A percentile compares a stretch with the other conserved stretches of the same genome.
Conservation (phyloP, 164 flowering plant species). For the Protea cynaroides region DNA sequence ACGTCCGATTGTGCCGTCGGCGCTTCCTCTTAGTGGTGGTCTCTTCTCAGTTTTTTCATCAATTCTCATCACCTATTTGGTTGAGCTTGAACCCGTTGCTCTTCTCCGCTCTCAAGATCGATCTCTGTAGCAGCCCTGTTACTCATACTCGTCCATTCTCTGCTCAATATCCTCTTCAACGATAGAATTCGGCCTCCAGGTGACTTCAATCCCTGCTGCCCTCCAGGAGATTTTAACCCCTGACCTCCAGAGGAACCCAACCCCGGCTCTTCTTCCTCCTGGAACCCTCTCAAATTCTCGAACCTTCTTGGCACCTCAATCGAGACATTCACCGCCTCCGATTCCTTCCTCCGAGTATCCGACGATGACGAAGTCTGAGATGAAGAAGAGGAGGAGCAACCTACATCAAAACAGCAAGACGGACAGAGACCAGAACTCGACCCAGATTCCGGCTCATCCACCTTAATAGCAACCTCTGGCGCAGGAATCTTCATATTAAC, state of each 20-base stretch:
- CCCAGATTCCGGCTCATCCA: conserved; percentile 7
- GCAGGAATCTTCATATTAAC: conserved; percentile 19
- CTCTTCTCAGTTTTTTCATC: no score
- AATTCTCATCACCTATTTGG: no score
- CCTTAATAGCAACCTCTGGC: neutral
- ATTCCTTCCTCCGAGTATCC: conserved; percentile 15
- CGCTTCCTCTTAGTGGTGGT: no score
- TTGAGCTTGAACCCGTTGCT: neutral
- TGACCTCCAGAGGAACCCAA: neutral
- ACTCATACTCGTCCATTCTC: neutral
- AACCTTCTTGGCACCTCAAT: conserved; percentile 8
- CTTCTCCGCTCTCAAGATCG: neutral
- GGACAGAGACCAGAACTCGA: conserved; percentile 1
- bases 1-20: no score
- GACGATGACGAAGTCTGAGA: neutral
- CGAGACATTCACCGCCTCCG: neutral
- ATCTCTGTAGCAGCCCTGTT: neutral
- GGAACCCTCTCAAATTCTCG: neutral
- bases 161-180: neutral
- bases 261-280: neutral
- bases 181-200: neutral
- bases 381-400: neutral
- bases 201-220: neutral
- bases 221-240: neutral
- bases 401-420: neutral